Conservation (phyloP, 176 grass and related monocot species). For the Alopecurus myosuroides region DNA sequence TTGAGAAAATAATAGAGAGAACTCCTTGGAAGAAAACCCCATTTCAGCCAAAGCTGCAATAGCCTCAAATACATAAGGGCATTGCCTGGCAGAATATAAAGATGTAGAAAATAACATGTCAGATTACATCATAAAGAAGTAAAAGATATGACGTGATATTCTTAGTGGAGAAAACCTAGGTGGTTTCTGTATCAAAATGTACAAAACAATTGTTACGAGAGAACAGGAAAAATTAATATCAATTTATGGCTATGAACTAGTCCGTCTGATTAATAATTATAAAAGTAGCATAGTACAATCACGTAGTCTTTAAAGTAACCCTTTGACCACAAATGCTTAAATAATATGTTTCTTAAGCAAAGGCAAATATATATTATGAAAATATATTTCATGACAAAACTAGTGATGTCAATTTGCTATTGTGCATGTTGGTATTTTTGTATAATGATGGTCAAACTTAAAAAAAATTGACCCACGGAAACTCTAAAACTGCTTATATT, state of each 20-base stretch:
- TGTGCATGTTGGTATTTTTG: not conserved
- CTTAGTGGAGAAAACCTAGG: not conserved
- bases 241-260: not conserved
- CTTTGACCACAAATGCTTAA: not conserved
- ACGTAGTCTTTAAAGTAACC: not conserved
- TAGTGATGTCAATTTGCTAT: not conserved
- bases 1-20: conserved; percentile 76
- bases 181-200: not conserved
- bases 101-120: conserved; percentile 23
- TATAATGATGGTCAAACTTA: not conserved
- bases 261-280: not conserved
- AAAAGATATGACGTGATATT: not conserved
- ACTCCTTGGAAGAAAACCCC: conserved; percentile 82
- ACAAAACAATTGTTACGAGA: not conserved
- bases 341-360: not conserved
- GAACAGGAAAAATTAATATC: not conserved
- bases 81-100: conserved; percentile 51
- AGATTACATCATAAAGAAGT: not conserved
- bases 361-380: not conserved
- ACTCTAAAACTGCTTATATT: not conserved
- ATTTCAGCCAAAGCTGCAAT: conserved; percentile 87
- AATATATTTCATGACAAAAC: not conserved
- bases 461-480: not conserved
- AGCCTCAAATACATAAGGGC: conserved; percentile 88
- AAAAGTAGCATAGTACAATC: not conserved